Percentiles rank a stretch among this genome's conserved stretches.
phyloP scores from a whole-genome alignment of 768 basidiomycete species.

The Solioccasus polychromus region DNA sequence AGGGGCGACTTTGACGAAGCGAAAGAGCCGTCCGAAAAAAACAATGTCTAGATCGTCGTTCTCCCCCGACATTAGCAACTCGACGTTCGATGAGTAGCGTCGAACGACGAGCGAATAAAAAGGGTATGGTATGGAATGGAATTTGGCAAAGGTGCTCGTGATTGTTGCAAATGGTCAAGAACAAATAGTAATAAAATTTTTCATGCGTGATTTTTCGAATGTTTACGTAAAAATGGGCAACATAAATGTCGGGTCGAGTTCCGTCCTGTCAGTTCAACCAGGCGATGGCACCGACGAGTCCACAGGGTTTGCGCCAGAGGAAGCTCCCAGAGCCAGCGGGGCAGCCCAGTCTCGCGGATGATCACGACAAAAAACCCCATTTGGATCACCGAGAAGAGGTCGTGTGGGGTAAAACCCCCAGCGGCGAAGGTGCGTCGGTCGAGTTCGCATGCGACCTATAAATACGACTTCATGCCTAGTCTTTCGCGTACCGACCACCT shows the following conservation, averaged over 20 bases:
- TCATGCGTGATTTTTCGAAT: too few species aligned
- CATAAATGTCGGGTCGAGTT: too few species aligned
- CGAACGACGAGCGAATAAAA: conserved; percentile 49
- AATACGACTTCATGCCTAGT: conserved; percentile 57
- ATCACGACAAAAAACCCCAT: conserved; percentile 11
- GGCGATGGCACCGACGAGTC: conserved; percentile 21
- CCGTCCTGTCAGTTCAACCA: too few species aligned
- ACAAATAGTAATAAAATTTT: too few species aligned
- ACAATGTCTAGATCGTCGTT: conserved; percentile 44
- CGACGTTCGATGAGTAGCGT: conserved; percentile 40
- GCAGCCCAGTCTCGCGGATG: background rate
- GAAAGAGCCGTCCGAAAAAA: conserved; percentile 52
- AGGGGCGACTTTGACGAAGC: conserved; percentile 45
- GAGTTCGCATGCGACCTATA: too few species aligned
- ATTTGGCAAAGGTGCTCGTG: too few species aligned
- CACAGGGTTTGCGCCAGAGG: conserved; percentile 25
- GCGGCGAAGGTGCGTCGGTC: conserved; percentile 60
- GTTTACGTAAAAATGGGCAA: too few species aligned
- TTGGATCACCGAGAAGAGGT: conserved; percentile 53
- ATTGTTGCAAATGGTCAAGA: too few species aligned
- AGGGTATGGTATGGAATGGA: too few species aligned
- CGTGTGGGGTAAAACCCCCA: conserved; percentile 86
- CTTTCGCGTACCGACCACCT: conserved; percentile 89
- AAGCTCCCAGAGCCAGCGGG: conserved; percentile 2
- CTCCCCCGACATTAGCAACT: conserved; percentile 55